phyloP scores from a whole-genome alignment of 1,284 basidiomycete species.

The Sphaerobolus stellatus region DNA sequence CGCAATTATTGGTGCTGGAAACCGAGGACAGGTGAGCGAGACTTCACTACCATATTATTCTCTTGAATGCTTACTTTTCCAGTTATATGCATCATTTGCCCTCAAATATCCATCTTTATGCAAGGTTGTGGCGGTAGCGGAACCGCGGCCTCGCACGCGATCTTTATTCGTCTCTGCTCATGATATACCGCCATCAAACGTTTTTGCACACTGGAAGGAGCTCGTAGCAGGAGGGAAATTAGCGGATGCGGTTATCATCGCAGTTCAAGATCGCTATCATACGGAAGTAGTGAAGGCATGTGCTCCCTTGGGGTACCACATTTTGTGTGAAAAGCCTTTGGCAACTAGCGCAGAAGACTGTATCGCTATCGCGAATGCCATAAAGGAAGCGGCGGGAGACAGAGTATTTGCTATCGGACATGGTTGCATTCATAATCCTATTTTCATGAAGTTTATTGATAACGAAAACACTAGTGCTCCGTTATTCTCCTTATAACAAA shows the following conservation, averaged over 20 bases:
- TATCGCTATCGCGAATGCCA: constrained; percentile 68
- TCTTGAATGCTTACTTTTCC: constrained; percentile 3
- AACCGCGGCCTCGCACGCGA: constrained; percentile 70
- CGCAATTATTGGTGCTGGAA: constrained; percentile 72
- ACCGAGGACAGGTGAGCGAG: constrained; percentile 64
- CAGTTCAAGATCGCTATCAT: constrained; percentile 79
- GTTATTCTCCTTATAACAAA: constrained; percentile 80
- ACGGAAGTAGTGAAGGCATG: constrained; percentile 71
- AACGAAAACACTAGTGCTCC: constrained; percentile 60
- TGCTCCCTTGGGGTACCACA: constrained; percentile 77
- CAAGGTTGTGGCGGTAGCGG: constrained; percentile 79
- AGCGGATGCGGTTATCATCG: constrained; percentile 76
- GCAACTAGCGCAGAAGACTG: constrained; percentile 73
- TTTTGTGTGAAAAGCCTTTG: constrained; percentile 90
- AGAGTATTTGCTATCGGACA: constrained; percentile 85
- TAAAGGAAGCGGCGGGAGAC: constrained; percentile 57
- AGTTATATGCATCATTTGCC: constrained; percentile 71
- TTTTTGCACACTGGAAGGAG: constrained; percentile 73
- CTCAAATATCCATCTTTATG: constrained; percentile 58
- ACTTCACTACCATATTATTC: constrained; percentile 1
- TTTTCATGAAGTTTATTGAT: background rate
- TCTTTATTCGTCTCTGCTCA: constrained; percentile 55
- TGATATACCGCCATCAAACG: constrained; percentile 59
- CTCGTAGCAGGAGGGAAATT: constrained; percentile 69
- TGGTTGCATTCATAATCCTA: constrained; percentile 41